These are phyloP conservation scores for Leishmania turanica DNA, from an alignment of 208 protist species.

Conservation along the genomic window DNA sequence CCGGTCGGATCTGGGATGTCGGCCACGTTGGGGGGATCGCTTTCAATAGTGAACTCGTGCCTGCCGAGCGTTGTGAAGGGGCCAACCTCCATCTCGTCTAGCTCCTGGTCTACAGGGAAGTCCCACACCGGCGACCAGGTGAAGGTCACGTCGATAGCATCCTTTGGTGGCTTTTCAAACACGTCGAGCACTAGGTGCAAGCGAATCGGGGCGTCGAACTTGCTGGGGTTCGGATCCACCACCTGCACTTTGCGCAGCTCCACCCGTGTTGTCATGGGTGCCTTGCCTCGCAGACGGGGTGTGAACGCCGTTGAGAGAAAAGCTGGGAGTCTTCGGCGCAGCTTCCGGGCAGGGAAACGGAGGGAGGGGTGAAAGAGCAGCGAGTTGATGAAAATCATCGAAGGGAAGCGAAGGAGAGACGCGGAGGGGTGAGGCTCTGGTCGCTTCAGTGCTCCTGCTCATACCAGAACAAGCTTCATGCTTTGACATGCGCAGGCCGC, in stretches of 20 bases:
- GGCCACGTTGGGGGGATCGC: constrained; percentile 67
- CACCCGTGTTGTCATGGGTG: constrained; percentile 56
- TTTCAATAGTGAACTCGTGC: constrained; percentile 70
- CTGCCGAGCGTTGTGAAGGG: constrained; percentile 59
- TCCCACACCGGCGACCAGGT: constrained; percentile 88
- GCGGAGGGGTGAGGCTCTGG: background rate
- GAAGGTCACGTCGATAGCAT: constrained; percentile 71
- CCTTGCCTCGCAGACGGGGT: too few relatives aligned
- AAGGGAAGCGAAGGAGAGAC: background rate
- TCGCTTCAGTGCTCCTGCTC: background rate
- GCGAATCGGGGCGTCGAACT: constrained; percentile 57
- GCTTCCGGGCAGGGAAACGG: background rate
- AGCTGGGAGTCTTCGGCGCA: background rate
- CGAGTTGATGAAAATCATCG: background rate
- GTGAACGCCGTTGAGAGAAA: background rate
- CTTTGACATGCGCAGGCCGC: background rate
- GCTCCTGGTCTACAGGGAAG: constrained; percentile 74
- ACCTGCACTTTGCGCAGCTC: constrained; percentile 54
- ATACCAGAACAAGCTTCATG: background rate
- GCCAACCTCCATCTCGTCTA: constrained; percentile 84
- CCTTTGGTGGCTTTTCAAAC: constrained; percentile 51
- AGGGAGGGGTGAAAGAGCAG: background rate
- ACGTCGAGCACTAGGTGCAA: constrained; percentile 67
- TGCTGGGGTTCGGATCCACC: constrained; percentile 42
- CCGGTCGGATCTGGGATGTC: constrained; percentile 82